Conservation (phyloP, 352 stramenopile genomes). For the Phytopythium vexans region DNA sequence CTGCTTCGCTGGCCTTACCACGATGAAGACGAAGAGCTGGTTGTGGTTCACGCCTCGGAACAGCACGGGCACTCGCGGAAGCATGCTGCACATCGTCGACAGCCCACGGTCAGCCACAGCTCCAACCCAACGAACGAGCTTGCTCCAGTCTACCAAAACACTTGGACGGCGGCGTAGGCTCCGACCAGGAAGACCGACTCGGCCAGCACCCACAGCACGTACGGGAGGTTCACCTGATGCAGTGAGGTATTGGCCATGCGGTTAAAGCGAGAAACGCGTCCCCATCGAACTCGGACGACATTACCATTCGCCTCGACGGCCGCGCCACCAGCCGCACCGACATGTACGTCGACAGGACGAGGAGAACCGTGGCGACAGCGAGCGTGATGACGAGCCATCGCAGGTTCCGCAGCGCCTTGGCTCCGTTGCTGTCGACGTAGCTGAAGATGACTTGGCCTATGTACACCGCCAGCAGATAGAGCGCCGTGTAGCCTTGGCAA, state of each 20-base stretch:
- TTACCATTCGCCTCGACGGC: constrained; percentile 73
- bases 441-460: constrained; percentile 62
- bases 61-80: constrained; percentile 58
- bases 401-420: constrained; percentile 58
- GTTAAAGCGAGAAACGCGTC: background rate
- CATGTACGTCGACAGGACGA: constrained; percentile 61
- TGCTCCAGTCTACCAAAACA: constrained; percentile 37
- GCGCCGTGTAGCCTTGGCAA: constrained; percentile 84
- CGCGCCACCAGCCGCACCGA: constrained; percentile 46
- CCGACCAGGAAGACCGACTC: constrained; percentile 56
- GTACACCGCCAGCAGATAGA: constrained; percentile 84
- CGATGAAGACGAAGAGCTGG: constrained; percentile 82
- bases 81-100: constrained; percentile 32
- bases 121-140: background rate
- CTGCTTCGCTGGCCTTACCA: constrained; percentile 29
- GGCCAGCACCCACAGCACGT: constrained; percentile 75
- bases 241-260: too few relatives aligned
- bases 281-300: constrained; percentile 55
- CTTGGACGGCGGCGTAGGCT: constrained; percentile 55
- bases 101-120: background rate
- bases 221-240: constrained; percentile 69
- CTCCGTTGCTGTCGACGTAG: constrained; percentile 56
- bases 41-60: constrained; percentile 78
- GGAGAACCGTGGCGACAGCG: constrained; percentile 31
- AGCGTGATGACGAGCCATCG: constrained; percentile 52